Percentiles rank a stretch among this genome's conserved stretches.
These are phyloP conservation scores for Quercus rubra DNA, from an alignment of 306 rosid species.

Conservation along the genomic window DNA sequence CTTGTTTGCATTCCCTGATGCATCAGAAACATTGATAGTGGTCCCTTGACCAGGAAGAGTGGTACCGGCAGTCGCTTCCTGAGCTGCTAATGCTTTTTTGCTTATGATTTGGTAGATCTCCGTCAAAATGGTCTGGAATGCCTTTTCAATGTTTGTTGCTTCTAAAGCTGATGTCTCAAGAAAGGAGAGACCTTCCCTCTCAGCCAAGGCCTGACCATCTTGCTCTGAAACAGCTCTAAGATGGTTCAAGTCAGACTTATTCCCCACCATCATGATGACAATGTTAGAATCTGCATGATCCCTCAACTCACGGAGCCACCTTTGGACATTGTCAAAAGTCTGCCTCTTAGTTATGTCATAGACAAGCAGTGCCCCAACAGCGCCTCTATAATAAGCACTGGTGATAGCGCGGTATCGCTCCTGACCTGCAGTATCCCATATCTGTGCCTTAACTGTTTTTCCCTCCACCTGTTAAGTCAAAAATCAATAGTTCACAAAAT, in stretches of 20 bases:
- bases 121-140: slow-evolving; percentile 90
- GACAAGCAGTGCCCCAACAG: slow-evolving; percentile 94
- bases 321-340: slow-evolving; percentile 88
- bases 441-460: slow-evolving; percentile 96
- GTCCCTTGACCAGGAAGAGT: slow-evolving; percentile 88
- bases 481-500: neutral
- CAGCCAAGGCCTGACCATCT: slow-evolving; percentile 89
- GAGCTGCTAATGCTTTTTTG: slow-evolving; percentile 97
- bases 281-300: slow-evolving; percentile 98
- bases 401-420: slow-evolving; percentile 98
- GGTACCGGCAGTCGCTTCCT: slow-evolving; percentile 65
- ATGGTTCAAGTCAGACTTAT: slow-evolving; percentile 85
- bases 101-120: slow-evolving; percentile 95
- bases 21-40: slow-evolving; percentile 76
- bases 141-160: slow-evolving; percentile 93
- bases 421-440: slow-evolving; percentile 99
- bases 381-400: slow-evolving; percentile 98
- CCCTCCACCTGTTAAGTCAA: slow-evolving; percentile 68
- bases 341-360: slow-evolving; percentile 93
- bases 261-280: slow-evolving; percentile 98
- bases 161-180: slow-evolving; percentile 97
- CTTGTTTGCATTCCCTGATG: slow-evolving; percentile 52
- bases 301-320: slow-evolving; percentile 98
- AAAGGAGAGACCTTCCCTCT: slow-evolving; percentile 94
- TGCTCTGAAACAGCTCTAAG: slow-evolving; percentile 84